Conservation (phyloP, 2,329 filamentous ascomycete genomes). For the Bipolaris sorokiniana region DNA sequence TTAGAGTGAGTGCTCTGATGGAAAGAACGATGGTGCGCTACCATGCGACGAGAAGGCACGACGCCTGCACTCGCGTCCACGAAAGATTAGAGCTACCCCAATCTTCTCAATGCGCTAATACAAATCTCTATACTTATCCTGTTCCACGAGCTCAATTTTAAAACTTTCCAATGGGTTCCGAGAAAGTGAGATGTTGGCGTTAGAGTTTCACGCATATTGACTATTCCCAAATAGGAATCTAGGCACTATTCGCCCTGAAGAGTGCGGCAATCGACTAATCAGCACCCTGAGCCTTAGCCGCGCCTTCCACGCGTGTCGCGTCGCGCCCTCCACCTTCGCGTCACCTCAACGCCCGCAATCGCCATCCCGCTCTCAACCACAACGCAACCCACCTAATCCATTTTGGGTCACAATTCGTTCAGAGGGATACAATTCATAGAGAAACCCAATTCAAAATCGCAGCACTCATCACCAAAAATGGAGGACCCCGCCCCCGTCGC, state of each 20-base stretch:
- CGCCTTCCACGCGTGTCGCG: constrained; percentile 31
- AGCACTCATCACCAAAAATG: constrained; percentile 27
- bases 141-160: not conserved
- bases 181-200: not conserved
- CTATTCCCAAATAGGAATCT: constrained; percentile 13
- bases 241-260: constrained; percentile 9
- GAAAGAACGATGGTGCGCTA: constrained; percentile 7
- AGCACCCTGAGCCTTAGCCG: constrained; percentile 10
- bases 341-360: constrained; percentile 21
- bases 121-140: too few relatives aligned
- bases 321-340: constrained; percentile 35
- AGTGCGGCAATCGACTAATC: constrained; percentile 8
- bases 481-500: constrained; percentile 31
- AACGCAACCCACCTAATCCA: constrained; percentile 3
- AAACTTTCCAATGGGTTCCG: not conserved
- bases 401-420: not conserved
- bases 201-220: constrained; percentile 3
- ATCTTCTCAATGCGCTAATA: not conserved
- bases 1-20: not conserved
- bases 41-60: constrained; percentile 1
- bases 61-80: not conserved
- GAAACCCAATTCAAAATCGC: not conserved
- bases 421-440: constrained; percentile 1
- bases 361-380: constrained; percentile 16
- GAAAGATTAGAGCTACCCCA: not conserved